Percentiles rank a stretch among this genome's conserved stretches.
Evolutionary conservation across 2,329 filamentous ascomycete genomes (phyloP).

Genomic region (Talaromyces islandicus): DNA sequence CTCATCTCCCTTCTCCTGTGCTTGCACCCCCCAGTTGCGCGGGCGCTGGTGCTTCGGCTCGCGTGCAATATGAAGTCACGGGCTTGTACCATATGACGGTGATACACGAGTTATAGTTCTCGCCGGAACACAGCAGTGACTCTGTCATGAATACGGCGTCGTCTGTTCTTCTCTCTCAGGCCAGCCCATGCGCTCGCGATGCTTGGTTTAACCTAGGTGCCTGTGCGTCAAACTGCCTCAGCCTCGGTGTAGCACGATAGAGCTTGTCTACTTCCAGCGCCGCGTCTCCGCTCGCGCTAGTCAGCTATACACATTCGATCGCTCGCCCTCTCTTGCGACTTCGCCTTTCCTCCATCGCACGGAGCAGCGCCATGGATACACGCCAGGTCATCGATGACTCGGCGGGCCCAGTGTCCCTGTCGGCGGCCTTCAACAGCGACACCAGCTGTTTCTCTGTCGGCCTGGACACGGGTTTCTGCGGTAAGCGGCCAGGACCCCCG

Average conservation of each 20-base stretch:
- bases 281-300: background rate
- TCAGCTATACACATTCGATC: background rate
- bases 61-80: background rate
- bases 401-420: conserved; percentile 68
- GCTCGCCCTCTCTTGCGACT: background rate
- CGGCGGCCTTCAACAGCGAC: conserved; percentile 79
- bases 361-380: conserved; percentile 67
- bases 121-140: background rate
- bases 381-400: conserved; percentile 77
- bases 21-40: background rate
- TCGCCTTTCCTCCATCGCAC: background rate
- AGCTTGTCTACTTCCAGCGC: background rate
- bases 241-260: background rate
- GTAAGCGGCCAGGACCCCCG: conserved; percentile 45
- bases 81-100: background rate
- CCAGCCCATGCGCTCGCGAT: background rate
- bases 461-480: conserved; percentile 76
- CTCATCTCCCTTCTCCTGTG: background rate
- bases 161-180: background rate
- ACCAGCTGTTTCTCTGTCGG: conserved; percentile 81
- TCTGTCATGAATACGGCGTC: background rate
- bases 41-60: background rate
- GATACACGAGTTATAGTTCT: background rate
- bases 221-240: background rate
- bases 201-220: background rate